Base-by-base conservation (phyloP, 1,139 yeast species). In the Pichia sp. region DNA sequence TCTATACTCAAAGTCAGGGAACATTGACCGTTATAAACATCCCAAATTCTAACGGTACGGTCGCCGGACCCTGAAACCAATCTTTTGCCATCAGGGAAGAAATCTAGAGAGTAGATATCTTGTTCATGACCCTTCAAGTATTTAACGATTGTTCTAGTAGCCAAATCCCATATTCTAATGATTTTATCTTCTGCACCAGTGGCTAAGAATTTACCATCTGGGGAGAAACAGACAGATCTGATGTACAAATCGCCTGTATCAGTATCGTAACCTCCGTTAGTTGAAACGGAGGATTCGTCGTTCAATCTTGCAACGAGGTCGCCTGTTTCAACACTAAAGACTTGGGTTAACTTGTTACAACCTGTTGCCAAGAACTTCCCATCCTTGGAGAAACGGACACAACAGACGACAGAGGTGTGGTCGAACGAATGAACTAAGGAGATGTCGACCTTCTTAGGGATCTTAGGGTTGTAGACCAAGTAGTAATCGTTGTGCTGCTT, bases 171-270 rank as follows among this genome's bases (percentile, higher is more conserved):
- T 67, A 93, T 92, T 72, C 99, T 83, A 65, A 93, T 93, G 68
- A 90, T 84, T 73, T 90, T 91, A 74, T 93, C 99, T 74, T 93
- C 99, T 46, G 98, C 98, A 68, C 99, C 99, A 17, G 98, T 93
- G 38, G 98, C 98, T 67, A 93, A 80, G 65, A 82, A 87, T 72
- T 90, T 89, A 54, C 98, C 98, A 73, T 92, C 97, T 48, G 98
- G 98, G 2, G 96, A 88, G 75, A 93, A 92, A 71, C 98, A 92
- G 52, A 93, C 97, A 1, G 96, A 88, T 67, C 98, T 83, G 64
- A 92, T 91, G 74, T 93, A 93, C 67, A 93, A 77, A 71, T 93
- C 98, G 48, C 95, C 84, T 60, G 79, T 77, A 55, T 80, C 76
- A 48, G 79, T 76, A 55, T 75, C 74, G 70, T 66, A 68, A 34